phyloP scores from a whole-genome alignment of 257 asterid species.

The Linderniella brevidens region DNA sequence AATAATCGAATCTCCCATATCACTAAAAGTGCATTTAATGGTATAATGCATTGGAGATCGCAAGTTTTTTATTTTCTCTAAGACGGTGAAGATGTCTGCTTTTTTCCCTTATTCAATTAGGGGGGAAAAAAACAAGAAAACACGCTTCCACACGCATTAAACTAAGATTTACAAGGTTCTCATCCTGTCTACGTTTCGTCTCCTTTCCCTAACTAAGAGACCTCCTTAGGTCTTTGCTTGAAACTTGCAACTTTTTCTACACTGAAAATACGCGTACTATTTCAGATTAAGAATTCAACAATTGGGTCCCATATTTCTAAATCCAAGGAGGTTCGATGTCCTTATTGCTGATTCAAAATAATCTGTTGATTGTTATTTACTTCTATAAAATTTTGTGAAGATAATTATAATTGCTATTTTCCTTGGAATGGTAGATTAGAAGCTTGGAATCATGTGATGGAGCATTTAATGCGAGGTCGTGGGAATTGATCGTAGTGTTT shows the following conservation, averaged over 20 bases:
- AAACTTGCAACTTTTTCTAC: conserved; percentile 18
- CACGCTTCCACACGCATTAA: conserved; percentile 33
- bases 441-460: conserved; percentile 93
- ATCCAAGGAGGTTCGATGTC: conserved; percentile 12
- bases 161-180: conserved; percentile 56
- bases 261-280: conserved; percentile 27
- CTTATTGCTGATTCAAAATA: conserved; percentile 4
- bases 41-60: conserved; percentile 51
- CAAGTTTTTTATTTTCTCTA: conserved; percentile 56
- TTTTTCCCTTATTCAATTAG: conserved; percentile 33
- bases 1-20: conserved; percentile 84
- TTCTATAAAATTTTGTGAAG: background rate
- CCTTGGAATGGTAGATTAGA: conserved; percentile 61
- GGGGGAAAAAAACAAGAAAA: conserved; percentile 19
- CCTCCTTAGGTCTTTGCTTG: conserved; percentile 9
- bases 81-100: conserved; percentile 99
- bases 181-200: conserved; percentile 48
- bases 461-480: conserved; percentile 73
- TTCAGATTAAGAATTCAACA: conserved; percentile 15
- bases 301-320: conserved; percentile 17
- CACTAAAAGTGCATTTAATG: conserved; percentile 83
- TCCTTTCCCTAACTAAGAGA: conserved; percentile 24
- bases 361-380: background rate
- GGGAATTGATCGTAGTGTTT: conserved; percentile 48
- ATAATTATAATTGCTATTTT: conserved; percentile 3